These are phyloP conservation scores for Spathaspora boniae DNA, from an alignment of 805 yeast genomes.

Conservation along the genomic window DNA sequence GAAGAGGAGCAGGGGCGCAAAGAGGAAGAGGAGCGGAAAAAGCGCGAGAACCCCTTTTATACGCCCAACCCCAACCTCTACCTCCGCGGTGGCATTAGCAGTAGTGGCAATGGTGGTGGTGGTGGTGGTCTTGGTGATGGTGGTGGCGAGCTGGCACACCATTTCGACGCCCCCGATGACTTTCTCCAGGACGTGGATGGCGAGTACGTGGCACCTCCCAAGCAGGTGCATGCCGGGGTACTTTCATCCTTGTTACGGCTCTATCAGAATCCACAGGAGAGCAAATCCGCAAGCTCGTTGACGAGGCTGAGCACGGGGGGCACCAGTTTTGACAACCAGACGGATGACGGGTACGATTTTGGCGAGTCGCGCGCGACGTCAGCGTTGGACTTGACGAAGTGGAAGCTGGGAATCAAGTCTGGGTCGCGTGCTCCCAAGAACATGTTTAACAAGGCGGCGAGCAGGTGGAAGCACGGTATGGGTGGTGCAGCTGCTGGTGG, in stretches of 20 bases:
- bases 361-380: conserved; percentile 9
- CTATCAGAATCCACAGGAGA: conserved; percentile 50
- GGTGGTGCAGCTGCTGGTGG: too few species aligned
- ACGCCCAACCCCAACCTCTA: conserved; percentile 41
- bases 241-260: conserved; percentile 71
- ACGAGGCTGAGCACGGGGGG: conserved; percentile 13
- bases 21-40: conserved; percentile 1
- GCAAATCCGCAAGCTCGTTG: conserved; percentile 21
- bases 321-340: conserved; percentile 11
- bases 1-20: conserved; percentile 4
- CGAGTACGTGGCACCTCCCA: conserved; percentile 37
- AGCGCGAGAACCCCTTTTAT: conserved; percentile 18
- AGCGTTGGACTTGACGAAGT: conserved; percentile 21
- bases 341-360: conserved; percentile 18
- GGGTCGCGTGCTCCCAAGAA: conserved; percentile 20
- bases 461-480: too few species aligned
- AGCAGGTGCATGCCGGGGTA: conserved; percentile 79
- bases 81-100: conserved; percentile 16
- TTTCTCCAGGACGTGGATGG: conserved; percentile 31
- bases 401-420: conserved; percentile 26
- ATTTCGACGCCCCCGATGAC: conserved; percentile 17
- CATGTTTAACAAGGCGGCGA: conserved; percentile 6
- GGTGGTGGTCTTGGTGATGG: conserved; percentile 18
- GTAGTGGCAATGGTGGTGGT: conserved; percentile 18
- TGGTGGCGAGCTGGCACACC: conserved; percentile 16